Conservation (phyloP, 106 monocot genomes). For the Platanthera zijinensis region DNA sequence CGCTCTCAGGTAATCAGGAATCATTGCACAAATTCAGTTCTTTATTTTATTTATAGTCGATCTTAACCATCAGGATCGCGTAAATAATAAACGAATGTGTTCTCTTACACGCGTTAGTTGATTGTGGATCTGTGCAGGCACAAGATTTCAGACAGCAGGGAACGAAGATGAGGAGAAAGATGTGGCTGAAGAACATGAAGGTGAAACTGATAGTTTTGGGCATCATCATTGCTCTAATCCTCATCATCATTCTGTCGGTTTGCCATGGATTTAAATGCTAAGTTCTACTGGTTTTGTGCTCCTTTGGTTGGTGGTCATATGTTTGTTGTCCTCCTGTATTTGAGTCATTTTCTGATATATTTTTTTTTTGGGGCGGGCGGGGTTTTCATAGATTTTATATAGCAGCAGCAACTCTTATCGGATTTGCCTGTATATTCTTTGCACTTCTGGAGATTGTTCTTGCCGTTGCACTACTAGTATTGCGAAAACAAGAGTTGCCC, state of each 20-base stretch:
- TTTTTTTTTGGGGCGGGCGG: not conserved
- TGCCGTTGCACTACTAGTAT: too few species aligned
- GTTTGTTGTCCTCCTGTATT: not conserved
- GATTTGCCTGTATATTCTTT: not conserved
- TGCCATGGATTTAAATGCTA: slow-evolving; percentile 64
- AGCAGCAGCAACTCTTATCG: not conserved
- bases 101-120: not conserved
- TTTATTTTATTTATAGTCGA: not conserved
- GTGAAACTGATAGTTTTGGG: slow-evolving; percentile 57
- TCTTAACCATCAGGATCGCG: too few species aligned
- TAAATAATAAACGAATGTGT: too few species aligned
- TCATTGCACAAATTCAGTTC: not conserved
- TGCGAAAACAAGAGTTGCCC: too few species aligned
- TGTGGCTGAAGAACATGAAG: slow-evolving; percentile 72
- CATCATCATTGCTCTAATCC: slow-evolving; percentile 55
- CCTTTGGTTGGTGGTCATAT: not conserved
- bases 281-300: not conserved
- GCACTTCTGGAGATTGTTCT: not conserved
- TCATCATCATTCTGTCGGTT: slow-evolving; percentile 50
- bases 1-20: slow-evolving; percentile 17
- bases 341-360: slow-evolving; percentile 1
- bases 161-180: slow-evolving; percentile 53
- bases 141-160: slow-evolving; percentile 61
- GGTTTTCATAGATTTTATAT: not conserved
- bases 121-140: slow-evolving; percentile 22